phyloP scores from a whole-genome alignment of 805 yeast species.

The Saccharomycopsis sp. region DNA sequence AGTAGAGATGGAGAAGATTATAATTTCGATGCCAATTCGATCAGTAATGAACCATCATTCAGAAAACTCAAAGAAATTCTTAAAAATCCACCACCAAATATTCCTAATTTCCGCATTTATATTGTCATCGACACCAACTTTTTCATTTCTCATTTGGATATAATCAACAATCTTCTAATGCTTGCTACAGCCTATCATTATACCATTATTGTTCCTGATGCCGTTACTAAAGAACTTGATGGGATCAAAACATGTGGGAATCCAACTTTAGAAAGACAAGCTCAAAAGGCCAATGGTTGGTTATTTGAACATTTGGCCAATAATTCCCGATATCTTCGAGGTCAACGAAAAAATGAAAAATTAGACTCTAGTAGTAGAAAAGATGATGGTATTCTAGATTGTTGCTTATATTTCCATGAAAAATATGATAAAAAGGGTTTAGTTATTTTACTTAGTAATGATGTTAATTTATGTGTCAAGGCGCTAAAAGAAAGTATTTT shows the following conservation, averaged over 20 bases:
- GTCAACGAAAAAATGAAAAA: constrained; percentile 51
- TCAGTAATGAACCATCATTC: neutral
- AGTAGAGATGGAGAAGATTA: too few relatives aligned
- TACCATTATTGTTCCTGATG: constrained; percentile 53
- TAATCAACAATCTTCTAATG: constrained; percentile 42
- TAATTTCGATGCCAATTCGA: neutral
- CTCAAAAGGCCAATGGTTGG: constrained; percentile 75
- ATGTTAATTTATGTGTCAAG: constrained; percentile 70
- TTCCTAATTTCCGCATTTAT: constrained; percentile 3
- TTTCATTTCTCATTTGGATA: constrained; percentile 52
- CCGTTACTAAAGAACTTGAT: constrained; percentile 72
- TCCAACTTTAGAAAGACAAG: constrained; percentile 37
- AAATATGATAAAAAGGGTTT: constrained; percentile 18
- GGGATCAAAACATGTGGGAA: constrained; percentile 44
- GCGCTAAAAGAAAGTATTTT: constrained; percentile 57
- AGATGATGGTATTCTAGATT: constrained; percentile 82
- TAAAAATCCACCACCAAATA: neutral
- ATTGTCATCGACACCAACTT: constrained; percentile 81
- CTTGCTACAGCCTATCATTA: constrained; percentile 34
- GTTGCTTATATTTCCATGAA: constrained; percentile 43
- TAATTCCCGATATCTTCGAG: constrained; percentile 39
- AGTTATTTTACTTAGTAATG: constrained; percentile 68
- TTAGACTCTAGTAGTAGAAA: constrained; percentile 36
- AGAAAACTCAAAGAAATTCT: neutral
- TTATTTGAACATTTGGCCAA: constrained; percentile 50